phyloP scores from a whole-genome alignment of 495 filamentous ascomycete genomes.

The Darksidea phi region DNA sequence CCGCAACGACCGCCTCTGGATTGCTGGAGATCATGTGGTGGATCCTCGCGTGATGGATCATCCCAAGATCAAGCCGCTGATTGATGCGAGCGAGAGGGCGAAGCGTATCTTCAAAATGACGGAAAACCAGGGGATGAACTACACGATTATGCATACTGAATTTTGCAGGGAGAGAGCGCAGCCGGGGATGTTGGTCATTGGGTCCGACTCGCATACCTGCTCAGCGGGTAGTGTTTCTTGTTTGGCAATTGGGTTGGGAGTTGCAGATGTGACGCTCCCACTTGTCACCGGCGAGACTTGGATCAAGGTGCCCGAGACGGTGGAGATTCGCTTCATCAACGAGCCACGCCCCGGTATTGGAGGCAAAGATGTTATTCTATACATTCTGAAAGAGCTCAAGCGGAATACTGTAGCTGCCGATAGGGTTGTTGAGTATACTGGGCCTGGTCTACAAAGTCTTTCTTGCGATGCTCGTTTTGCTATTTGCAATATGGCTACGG shows the following conservation, averaged over 20 bases:
- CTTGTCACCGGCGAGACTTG: slow-evolving; percentile 51
- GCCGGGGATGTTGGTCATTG: slow-evolving; percentile 50
- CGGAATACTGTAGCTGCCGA: slow-evolving; percentile 50
- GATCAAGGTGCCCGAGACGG: slow-evolving; percentile 49
- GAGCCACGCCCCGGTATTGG: slow-evolving; percentile 44
- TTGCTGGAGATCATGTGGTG: slow-evolving; percentile 50
- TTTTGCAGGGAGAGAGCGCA: slow-evolving; percentile 49
- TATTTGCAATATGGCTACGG: slow-evolving; percentile 52
- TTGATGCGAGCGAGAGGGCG: slow-evolving; percentile 43
- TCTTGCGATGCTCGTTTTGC: slow-evolving; percentile 51
- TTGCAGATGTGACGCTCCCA: slow-evolving; percentile 49
- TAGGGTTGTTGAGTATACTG: slow-evolving; percentile 50
- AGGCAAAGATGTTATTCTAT: slow-evolving; percentile 52
- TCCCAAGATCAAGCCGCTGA: slow-evolving; percentile 43
- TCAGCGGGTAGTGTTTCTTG: slow-evolving; percentile 46
- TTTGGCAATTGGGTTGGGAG: slow-evolving; percentile 49
- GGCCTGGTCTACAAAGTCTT: slow-evolving; percentile 42
- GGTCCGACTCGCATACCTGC: slow-evolving; percentile 53
- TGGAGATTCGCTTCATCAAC: slow-evolving; percentile 45
- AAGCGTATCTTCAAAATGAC: slow-evolving; percentile 48
- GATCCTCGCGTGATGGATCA: slow-evolving; percentile 45
- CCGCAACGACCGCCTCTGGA: slow-evolving; percentile 53
- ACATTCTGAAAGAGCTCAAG: slow-evolving; percentile 48
- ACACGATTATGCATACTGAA: slow-evolving; percentile 52
- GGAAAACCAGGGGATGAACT: slow-evolving; percentile 51